phyloP scores from a whole-genome alignment of 2,329 filamentous ascomycete species.

The Cladophialophora carrionii region DNA sequence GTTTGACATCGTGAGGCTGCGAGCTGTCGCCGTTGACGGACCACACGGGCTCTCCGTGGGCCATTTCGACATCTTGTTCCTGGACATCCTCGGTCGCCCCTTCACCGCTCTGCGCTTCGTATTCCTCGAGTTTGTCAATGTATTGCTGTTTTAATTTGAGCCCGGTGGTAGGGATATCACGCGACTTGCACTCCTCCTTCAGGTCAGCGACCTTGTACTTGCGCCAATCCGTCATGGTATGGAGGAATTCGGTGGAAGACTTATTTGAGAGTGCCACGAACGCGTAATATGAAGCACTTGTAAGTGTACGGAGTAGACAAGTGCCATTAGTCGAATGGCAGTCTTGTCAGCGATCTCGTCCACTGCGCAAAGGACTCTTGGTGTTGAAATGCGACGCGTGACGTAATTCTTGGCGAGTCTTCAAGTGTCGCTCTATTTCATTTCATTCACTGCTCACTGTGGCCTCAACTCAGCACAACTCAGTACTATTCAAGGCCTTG shows the following conservation, averaged over 20 bases:
- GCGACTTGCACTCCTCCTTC: conserved; percentile 72
- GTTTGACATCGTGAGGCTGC: conserved; percentile 11
- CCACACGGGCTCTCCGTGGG: conserved; percentile 8
- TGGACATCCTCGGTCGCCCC: conserved; percentile 42
- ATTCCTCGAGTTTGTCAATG: conserved; percentile 63
- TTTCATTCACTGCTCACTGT: neutral
- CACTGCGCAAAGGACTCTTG: neutral
- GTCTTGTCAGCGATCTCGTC: neutral
- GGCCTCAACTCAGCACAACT: neutral
- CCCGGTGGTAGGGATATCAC: conserved; percentile 70
- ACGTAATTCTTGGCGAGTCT: neutral
- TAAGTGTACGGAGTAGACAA: neutral
- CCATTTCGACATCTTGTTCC: conserved; percentile 27
- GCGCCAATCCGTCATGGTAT: conserved; percentile 56
- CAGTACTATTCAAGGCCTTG: neutral
- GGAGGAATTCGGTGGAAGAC: conserved; percentile 20
- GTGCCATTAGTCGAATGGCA: neutral
- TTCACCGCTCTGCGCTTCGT: conserved; percentile 26
- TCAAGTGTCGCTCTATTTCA: neutral
- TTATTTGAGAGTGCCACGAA: neutral
- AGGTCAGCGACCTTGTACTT: conserved; percentile 74
- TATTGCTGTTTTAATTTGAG: conserved; percentile 69
- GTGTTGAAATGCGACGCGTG: neutral
- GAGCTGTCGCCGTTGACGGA: conserved; percentile 26
- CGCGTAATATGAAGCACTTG: too few species aligned